phyloP scores from a whole-genome alignment of 306 rosid species.

The Sicyos edulis region DNA sequence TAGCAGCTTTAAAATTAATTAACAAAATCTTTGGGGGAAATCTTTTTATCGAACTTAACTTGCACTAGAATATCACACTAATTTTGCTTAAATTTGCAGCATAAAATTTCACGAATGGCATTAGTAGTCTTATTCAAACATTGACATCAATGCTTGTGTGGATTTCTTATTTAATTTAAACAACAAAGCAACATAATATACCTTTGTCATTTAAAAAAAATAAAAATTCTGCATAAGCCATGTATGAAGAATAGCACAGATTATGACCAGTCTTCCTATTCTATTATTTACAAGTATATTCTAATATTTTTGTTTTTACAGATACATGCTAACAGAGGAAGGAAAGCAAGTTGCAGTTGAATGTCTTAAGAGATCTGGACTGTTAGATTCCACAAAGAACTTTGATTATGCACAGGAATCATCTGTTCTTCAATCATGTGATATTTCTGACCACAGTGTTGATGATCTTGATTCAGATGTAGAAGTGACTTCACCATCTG shows the following conservation, averaged over 20 bases:
- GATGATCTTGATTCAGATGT: slow-evolving; percentile 31
- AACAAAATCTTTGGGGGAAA: not conserved
- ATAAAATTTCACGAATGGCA: not conserved
- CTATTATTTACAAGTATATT: not conserved
- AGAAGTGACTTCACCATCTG: slow-evolving; percentile 38
- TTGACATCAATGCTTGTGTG: not conserved
- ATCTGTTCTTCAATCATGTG: slow-evolving; percentile 28
- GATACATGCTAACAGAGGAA: slow-evolving; percentile 92
- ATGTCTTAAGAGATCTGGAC: slow-evolving; percentile 79
- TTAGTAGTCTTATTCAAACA: not conserved
- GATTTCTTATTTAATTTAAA: slow-evolving; percentile 2
- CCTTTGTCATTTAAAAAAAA: not conserved
- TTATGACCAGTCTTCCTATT: not conserved
- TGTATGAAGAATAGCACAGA: slow-evolving; percentile 7
- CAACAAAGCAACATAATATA: not conserved
- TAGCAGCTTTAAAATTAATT: not conserved
- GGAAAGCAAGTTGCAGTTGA: slow-evolving; percentile 81
- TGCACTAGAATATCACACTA: not conserved
- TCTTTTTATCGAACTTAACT: not conserved
- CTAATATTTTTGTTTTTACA: slow-evolving; percentile 26
- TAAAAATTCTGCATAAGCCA: not conserved
- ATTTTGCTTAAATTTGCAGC: not conserved
- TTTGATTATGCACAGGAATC: slow-evolving; percentile 33
- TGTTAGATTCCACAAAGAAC: slow-evolving; percentile 40
- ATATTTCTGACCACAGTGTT: slow-evolving; percentile 30